Base-by-base conservation (phyloP, 345 rosid species). In the Murraya koenigii region DNA sequence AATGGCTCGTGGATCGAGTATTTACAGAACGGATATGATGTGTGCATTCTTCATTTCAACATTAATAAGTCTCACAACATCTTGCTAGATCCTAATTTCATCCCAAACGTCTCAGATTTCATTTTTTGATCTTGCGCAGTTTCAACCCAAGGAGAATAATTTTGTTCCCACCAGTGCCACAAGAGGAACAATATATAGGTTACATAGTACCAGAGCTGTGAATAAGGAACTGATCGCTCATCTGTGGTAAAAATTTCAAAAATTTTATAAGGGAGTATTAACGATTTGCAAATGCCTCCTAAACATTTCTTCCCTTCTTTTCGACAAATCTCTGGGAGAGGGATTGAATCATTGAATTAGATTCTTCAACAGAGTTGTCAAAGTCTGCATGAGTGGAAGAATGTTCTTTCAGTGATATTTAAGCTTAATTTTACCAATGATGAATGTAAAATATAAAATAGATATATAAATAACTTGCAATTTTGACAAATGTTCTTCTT, bases 161-260 rank as follows among this genome's bases (percentile, higher is more conserved):
- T n/a, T n/a, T n/a, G n/a, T n/a, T n/a, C n/a, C n/a, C n/a, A n/a
- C n/a, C n/a, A n/a, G n/a, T n/a, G n/a, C n/a, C n/a, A n/a, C n/a
- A n/a, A n/a, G n/a, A n/a, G n/a, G n/a, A n/a, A n/a, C n/a, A n/a
- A 77, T 44, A 41, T 4, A 64, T 81, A 54, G 65, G 63, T 0
- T 47, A 63, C 61, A 75, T 47, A 20, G 77, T 70, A 26, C 77
- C 61, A 6, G 70, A 75, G 14, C 5, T n/a, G 20, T 49, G 10
- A 17, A 61, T 54, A 52, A 39, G 25, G 67, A 66, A 35, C 67
- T 6, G 79, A 87, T 38, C 87, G 88, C 19, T 85, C 87, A 5
- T 73, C 75, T 22, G 85, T 85, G 80, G 44, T 78, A 61, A 71
- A 32, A 66, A 84, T 85, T 26, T 67, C 83, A 32, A 82, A 83